Evolutionary conservation across 495 filamentous ascomycete genomes (phyloP), one percentile per base, ranked within the genome.

Genomic region (Hyphodiscus hymeniophilus): DNA sequence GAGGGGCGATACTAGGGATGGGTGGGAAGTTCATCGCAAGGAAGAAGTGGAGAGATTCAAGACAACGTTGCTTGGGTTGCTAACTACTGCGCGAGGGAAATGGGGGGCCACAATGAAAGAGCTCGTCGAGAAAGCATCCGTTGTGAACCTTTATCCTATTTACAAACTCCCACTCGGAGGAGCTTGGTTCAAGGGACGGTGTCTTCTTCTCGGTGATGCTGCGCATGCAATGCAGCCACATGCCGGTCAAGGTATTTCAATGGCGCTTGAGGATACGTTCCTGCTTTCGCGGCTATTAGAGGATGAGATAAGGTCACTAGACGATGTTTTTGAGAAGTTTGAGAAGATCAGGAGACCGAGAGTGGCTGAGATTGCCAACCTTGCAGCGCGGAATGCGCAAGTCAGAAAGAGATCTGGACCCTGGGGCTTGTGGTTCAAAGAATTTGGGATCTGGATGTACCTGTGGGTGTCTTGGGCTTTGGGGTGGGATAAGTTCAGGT

Each of bases 201-300:
- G 38, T 24, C 16, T 42, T 42, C 4, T 49, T 20, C 12, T 57
- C 15, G 54, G 54, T n/a, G 54, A 75, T 55, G 72, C 72, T 15
- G 72, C 71, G 5, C 71, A 75, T 56, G 66, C 72, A 0, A 36
- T 18, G 34, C 34, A 36, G 13, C 34, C 34, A 4, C 34, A 36
- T 36, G 13, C 34, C 17, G 13, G 71, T 4, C 69, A 74, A 47
- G 72, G 72, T 1, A 65, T 69, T 2, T 68, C 66, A 0, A 70
- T 73, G 55, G 70, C 69, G 5, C 50, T 75, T 7, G 71, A 75
- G 52, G 72, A 74, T 36, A n/a, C 13, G 6, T 36, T 18, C 17
- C 13, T 36, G 17, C 34, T 36, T 3, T 36, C 34, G 34, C 34
- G 34, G 13, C 17, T 36, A 3, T n/a, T 15, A 5, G 6, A 15